Percentiles rank a stretch among this genome's conserved stretches.
Conservation (phyloP, 1,284 basidiomycete species). For the Puccinia polysora region DNA sequence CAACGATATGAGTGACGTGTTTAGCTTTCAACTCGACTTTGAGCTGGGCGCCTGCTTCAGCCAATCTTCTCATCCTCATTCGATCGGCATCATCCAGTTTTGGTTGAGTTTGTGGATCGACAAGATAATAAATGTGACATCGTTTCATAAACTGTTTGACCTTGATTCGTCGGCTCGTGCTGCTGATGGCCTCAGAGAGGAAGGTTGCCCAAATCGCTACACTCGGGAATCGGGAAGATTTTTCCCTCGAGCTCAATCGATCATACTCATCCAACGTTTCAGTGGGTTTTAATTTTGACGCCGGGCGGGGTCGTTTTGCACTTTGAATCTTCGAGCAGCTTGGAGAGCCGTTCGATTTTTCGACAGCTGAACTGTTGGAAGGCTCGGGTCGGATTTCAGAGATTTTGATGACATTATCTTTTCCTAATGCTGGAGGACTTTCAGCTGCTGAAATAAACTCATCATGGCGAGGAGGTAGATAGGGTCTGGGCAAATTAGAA, state of each 20-base stretch:
- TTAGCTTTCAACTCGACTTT: slow-evolving; percentile 14
- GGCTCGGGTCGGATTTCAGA: background rate
- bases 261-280: slow-evolving; percentile 33
- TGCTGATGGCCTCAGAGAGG: background rate
- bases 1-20: slow-evolving; percentile 35
- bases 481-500: too few relatives aligned
- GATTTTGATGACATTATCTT: too few relatives aligned
- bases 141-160: slow-evolving; percentile 32
- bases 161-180: background rate
- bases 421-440: too few relatives aligned
- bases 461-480: too few relatives aligned
- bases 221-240: slow-evolving; percentile 32
- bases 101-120: slow-evolving; percentile 1
- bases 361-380: background rate
- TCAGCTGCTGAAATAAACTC: too few relatives aligned
- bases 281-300: slow-evolving; percentile 12
- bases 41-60: slow-evolving; percentile 33
- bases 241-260: slow-evolving; percentile 17
- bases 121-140: slow-evolving; percentile 32
- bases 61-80: slow-evolving; percentile 31
- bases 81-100: slow-evolving; percentile 31
- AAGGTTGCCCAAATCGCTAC: slow-evolving; percentile 32
- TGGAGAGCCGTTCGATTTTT: slow-evolving; percentile 1
- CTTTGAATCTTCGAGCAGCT: background rate
- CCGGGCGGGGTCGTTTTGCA: background rate